Evolutionary conservation across 768 basidiomycete species (phyloP).

Genomic region (Collybia sp.): DNA sequence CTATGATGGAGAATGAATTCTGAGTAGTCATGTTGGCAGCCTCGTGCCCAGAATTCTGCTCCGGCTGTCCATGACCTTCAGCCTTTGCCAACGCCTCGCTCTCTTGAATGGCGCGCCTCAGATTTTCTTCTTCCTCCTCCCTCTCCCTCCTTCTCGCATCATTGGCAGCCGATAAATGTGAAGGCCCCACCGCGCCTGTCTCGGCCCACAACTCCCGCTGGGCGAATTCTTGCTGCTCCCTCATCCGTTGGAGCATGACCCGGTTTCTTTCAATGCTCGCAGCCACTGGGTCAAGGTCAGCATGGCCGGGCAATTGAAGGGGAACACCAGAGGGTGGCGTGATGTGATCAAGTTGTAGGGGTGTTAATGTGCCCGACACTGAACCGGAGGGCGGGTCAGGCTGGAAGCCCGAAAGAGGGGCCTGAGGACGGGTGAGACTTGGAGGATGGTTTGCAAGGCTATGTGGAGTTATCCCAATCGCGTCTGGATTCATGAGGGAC

Average conservation of each 20-base stretch:
- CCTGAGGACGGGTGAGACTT: neutral
- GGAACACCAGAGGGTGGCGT: neutral
- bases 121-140: slow-evolving; percentile 54
- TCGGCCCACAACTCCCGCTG: slow-evolving; percentile 53
- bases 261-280: slow-evolving; percentile 67
- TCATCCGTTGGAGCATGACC: slow-evolving; percentile 58
- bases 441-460: neutral
- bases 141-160: slow-evolving; percentile 30
- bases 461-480: neutral
- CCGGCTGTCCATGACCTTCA: slow-evolving; percentile 15
- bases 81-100: slow-evolving; percentile 41
- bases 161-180: slow-evolving; percentile 21
- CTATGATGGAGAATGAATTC: slow-evolving; percentile 1
- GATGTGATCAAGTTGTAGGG: slow-evolving; percentile 4
- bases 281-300: slow-evolving; percentile 49
- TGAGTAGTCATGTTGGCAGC: slow-evolving; percentile 11
- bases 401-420: slow-evolving; percentile 3
- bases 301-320: slow-evolving; percentile 13
- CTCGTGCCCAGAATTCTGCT: slow-evolving; percentile 15
- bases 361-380: slow-evolving; percentile 12
- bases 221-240: slow-evolving; percentile 61
- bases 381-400: slow-evolving; percentile 12
- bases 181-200: slow-evolving; percentile 12
- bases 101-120: slow-evolving; percentile 57
- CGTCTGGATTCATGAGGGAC: slow-evolving; percentile 41